phyloP scores from a whole-genome alignment of 2,329 filamentous ascomycete genomes.

The Diaporthe helianthi region DNA sequence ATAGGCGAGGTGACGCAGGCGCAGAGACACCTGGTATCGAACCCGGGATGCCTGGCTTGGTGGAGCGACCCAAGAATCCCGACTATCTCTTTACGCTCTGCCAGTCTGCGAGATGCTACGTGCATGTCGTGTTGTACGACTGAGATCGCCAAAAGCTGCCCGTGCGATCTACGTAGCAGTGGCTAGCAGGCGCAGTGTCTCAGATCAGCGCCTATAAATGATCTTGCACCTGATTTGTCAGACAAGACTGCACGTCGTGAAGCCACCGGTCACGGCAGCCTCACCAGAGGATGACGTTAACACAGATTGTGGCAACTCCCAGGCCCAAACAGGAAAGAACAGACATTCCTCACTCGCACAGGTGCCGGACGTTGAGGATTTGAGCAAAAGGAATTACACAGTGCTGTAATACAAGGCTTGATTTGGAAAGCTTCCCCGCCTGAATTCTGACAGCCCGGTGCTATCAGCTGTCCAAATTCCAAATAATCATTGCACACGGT shows the following conservation, averaged over 20 bases:
- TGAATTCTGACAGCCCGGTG: constrained; percentile 4
- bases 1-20: constrained; percentile 13
- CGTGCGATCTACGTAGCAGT: not conserved
- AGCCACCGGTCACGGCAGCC: constrained; percentile 5
- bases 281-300: constrained; percentile 2
- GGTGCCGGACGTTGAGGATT: not conserved
- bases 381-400: not conserved
- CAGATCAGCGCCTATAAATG: not conserved
- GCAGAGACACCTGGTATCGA: not conserved
- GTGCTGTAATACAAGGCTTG: no score
- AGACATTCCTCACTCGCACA: constrained; percentile 10
- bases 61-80: not conserved
- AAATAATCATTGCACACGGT: constrained; percentile 23
- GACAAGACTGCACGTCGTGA: constrained; percentile 2
- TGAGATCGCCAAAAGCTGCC: constrained; percentile 30
- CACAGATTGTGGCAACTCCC: constrained; percentile 4
- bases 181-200: constrained; percentile 12
- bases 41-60: not conserved
- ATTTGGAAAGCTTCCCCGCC: constrained; percentile 18
- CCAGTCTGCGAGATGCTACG: not conserved
- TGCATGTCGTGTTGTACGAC: constrained; percentile 10
- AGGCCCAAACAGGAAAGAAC: constrained; percentile 25
- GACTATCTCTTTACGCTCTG: not conserved
- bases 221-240: not conserved
- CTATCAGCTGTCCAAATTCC: constrained; percentile 24